phyloP scores from a whole-genome alignment of 441 rosid species.

The Rhodomyrtus psidioides region DNA sequence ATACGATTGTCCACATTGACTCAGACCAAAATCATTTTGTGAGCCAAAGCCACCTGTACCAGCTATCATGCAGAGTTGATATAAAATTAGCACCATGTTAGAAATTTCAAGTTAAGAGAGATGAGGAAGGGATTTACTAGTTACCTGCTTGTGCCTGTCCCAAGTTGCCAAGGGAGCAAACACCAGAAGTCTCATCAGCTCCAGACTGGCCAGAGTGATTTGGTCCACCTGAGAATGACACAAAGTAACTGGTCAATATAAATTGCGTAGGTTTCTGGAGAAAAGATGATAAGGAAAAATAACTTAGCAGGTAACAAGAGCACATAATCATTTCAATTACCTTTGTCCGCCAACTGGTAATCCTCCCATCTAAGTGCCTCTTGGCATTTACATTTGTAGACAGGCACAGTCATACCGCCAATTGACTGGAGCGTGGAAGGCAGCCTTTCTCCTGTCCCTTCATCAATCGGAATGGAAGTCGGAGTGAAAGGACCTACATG shows the following conservation, averaged over 20 bases:
- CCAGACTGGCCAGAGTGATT: slow-evolving; percentile 9
- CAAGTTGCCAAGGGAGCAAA: slow-evolving; percentile 41
- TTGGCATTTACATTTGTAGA: slow-evolving; percentile 61
- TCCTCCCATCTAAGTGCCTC: slow-evolving; percentile 98
- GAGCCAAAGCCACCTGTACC: slow-evolving; percentile 30
- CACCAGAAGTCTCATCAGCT: slow-evolving; percentile 45
- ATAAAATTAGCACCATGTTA: neutral
- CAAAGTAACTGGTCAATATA: neutral
- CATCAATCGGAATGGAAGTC: slow-evolving; percentile 48
- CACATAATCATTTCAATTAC: slow-evolving; percentile 4
- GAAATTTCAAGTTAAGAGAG: neutral
- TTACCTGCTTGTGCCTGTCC: slow-evolving; percentile 55
- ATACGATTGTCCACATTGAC: slow-evolving; percentile 44
- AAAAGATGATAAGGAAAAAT: neutral
- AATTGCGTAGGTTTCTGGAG: too few relatives aligned
- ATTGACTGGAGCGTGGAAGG: slow-evolving; percentile 71
- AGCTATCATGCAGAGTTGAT: slow-evolving; percentile 12
- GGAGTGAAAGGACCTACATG: slow-evolving; percentile 52
- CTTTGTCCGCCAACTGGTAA: slow-evolving; percentile 89
- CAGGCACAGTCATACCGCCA: slow-evolving; percentile 52
- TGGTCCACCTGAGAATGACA: slow-evolving; percentile 58
- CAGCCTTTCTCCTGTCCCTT: slow-evolving; percentile 31
- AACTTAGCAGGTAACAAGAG: neutral
- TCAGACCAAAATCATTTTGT: slow-evolving; percentile 42
- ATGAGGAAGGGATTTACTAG: neutral